Base-by-base conservation (phyloP, 2,329 filamentous ascomycete genomes). In the Trichophyton simii region DNA sequence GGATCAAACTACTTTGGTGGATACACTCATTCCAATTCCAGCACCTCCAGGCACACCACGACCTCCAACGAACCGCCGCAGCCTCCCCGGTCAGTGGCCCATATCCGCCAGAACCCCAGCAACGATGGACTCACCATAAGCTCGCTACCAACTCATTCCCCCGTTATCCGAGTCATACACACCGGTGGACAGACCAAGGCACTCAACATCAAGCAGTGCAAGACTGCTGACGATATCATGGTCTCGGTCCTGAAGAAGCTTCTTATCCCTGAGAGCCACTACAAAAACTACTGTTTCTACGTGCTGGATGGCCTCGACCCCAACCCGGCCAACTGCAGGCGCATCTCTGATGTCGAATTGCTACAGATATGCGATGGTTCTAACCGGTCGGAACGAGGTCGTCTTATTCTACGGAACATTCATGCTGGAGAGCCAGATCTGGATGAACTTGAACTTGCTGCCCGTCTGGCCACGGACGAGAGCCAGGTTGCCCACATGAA, bases 221-320 rank as follows among this genome's bases (percentile, higher is more conserved):
- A 86, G 70, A 94, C 88, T 3, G 88, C 90, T 63, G 94, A 96
- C 69, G 91, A 97, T 67, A 89, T 97, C 59, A 92, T 96, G 79
- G 82, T 91, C 54, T 87, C 89, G 63, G 95, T 94, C 0, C 77
- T 97, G 52, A 85, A 87, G 67, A 97, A 97, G 73, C 89, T 96
- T 65, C 85, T 86, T 46, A 81, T 96, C 34, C 88, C 91, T 22
- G 91, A 96, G 70, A 89, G 92, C 65, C 91, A 96, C 69, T 88
- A 94, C 72, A 85, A 91, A 68, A 96, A 95, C 70, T 97, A 96
- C 76, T 96, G 91, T 77, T 97, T 99, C 77, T 97, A 94, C 79
- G 87, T 96, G 0, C 80, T 97, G 62, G 87, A 89, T 66, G 92
- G 91, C 58, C 79, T 90, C 44, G 90, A 96, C 57, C 86, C 91